A percentile compares a stretch with the other conserved stretches of the same genome.
Evolutionary conservation across 352 stramenopile genomes (phyloP).

Genomic region (Hyaloperonospora arabidopsidis): DNA sequence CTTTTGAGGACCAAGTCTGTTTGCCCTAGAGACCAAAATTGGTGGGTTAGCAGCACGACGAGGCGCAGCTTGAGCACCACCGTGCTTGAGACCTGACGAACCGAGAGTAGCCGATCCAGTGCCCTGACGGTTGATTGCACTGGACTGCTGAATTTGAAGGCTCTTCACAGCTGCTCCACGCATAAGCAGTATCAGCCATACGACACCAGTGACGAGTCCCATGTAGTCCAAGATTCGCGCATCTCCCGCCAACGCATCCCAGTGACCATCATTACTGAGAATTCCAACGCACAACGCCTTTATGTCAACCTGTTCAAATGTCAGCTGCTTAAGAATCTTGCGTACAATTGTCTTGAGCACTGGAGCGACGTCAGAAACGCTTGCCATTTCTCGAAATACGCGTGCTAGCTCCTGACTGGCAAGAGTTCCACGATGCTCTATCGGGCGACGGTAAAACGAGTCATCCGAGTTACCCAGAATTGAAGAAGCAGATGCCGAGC

Average conservation of each 20-base stretch:
- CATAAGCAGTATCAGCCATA: conserved; percentile 74
- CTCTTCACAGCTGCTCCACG: conserved; percentile 74
- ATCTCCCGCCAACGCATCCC: conserved; percentile 53
- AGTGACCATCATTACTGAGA: conserved; percentile 66
- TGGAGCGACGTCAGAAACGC: conserved; percentile 57
- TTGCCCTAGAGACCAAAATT: conserved; percentile 23
- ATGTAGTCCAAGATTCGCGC: conserved; percentile 73
- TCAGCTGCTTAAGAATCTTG: conserved; percentile 76
- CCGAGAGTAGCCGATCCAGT: conserved; percentile 27
- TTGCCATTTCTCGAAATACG: conserved; percentile 80
- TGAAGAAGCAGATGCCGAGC: conserved; percentile 23
- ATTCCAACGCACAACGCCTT: conserved; percentile 73
- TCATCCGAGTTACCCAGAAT: conserved; percentile 43
- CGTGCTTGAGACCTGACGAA: conserved; percentile 39
- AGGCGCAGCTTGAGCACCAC: conserved; percentile 44
- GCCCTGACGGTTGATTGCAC: conserved; percentile 29
- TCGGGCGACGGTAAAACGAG: conserved; percentile 46
- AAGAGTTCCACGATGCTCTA: conserved; percentile 46
- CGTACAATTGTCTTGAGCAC: conserved; percentile 81
- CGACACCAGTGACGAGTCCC: conserved; percentile 60
- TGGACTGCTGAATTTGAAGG: conserved; percentile 78
- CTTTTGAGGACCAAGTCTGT: conserved; percentile 31
- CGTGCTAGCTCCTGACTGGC: conserved; percentile 63
- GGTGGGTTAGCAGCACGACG: conserved; percentile 33
- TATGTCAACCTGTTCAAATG: conserved; percentile 78